These are phyloP conservation scores for Epichloe gansuensis DNA, from an alignment of 2,329 filamentous ascomycete genomes.

Conservation along the genomic window DNA sequence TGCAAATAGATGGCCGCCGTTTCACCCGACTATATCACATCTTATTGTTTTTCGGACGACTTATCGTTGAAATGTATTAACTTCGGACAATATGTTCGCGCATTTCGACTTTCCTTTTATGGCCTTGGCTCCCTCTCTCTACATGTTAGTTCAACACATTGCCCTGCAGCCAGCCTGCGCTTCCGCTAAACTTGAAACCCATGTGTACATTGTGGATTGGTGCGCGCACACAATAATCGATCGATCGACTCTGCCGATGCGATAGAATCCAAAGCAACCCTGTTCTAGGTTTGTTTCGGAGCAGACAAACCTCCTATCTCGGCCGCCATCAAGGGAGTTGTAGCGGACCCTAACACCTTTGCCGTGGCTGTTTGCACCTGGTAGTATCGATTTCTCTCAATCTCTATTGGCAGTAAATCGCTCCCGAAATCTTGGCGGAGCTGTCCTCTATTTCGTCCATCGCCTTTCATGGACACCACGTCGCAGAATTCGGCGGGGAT, in stretches of 20 bases:
- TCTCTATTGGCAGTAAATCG: conserved; percentile 5
- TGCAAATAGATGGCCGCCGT: not conserved
- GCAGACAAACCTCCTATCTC: conserved; percentile 1
- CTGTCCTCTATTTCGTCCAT: not conserved
- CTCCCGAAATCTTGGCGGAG: not conserved
- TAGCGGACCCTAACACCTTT: not conserved
- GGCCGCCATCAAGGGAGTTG: not conserved
- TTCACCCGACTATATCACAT: not conserved
- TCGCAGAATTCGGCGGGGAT: not conserved
- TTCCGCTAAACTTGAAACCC: not conserved
- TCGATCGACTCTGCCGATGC: not conserved
- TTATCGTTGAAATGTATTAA: not conserved
- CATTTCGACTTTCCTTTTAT: not conserved
- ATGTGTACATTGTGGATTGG: not conserved
- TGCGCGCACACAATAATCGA: not conserved
- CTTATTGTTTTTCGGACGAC: not conserved
- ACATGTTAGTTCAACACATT: not conserved
- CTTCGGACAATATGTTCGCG: not conserved
- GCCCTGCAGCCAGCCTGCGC: not conserved
- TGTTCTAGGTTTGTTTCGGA: not conserved
- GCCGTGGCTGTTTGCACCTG: not conserved
- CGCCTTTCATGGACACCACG: not conserved
- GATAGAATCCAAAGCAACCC: not conserved
- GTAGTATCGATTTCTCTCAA: not conserved
- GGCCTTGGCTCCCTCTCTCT: not conserved